A percentile compares a stretch with the other conserved stretches of the same genome.
These are phyloP conservation scores for Aspergillus ostianus DNA, from an alignment of 495 filamentous ascomycete genomes.

Conservation along the genomic window DNA sequence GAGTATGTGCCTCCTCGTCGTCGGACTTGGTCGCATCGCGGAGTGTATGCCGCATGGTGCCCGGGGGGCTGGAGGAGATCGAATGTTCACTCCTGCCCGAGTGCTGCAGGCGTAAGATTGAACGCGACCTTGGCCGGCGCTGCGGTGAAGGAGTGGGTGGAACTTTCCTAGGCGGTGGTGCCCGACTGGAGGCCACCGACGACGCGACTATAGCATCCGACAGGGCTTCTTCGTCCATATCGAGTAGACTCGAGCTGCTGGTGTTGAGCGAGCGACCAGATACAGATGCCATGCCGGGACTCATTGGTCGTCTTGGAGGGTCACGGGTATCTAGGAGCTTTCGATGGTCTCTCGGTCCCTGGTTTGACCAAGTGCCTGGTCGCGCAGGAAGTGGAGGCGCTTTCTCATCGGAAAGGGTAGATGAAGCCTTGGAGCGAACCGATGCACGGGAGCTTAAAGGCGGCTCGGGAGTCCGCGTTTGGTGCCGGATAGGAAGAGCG, in stretches of 20 bases:
- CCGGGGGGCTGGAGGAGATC: constrained; percentile 55
- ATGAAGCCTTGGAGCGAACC: constrained; percentile 12
- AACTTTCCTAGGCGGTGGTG: constrained; percentile 49
- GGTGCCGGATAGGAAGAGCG: not conserved
- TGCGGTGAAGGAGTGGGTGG: constrained; percentile 45
- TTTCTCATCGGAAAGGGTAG: constrained; percentile 17
- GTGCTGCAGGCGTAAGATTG: constrained; percentile 38
- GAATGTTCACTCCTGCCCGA: constrained; percentile 35
- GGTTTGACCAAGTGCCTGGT: constrained; percentile 14
- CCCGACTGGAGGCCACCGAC: constrained; percentile 72
- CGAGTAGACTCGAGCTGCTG: constrained; percentile 29
- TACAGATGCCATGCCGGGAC: constrained; percentile 29
- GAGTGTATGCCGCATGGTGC: constrained; percentile 69
- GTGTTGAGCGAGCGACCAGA: constrained; percentile 27
- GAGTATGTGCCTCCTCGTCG: constrained; percentile 51
- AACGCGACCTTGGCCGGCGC: constrained; percentile 49
- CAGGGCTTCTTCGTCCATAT: constrained; percentile 49
- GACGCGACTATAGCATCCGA: constrained; percentile 84
- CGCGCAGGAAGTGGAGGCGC: constrained; percentile 27
- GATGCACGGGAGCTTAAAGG: constrained; percentile 18
- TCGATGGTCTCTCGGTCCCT: constrained; percentile 17
- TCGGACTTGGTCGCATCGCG: constrained; percentile 60
- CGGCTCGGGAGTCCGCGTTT: not conserved
- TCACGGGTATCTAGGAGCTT: constrained; percentile 4
- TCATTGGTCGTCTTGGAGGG: constrained; percentile 20